Evolutionary conservation across 2,329 filamentous ascomycete species (phyloP).

Genomic region (Calonectria hawksworthii): DNA sequence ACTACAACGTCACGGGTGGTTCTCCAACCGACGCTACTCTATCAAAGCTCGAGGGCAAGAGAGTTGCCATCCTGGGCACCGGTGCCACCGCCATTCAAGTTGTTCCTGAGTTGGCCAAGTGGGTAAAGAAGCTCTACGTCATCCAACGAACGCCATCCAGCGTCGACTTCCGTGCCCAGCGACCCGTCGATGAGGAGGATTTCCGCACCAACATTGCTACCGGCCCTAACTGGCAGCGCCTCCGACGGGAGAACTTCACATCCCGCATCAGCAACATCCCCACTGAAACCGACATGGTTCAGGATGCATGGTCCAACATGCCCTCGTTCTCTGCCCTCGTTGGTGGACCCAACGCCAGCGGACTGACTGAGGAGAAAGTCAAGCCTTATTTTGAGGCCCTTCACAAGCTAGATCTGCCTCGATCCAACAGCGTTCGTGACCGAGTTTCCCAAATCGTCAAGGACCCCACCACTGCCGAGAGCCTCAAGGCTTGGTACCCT

Average conservation of each 20-base stretch:
- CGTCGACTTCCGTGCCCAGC: background rate
- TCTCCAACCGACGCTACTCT: background rate
- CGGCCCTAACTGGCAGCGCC: constrained; percentile 58
- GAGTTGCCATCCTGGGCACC: constrained; percentile 3
- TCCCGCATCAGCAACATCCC: background rate
- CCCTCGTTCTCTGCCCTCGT: background rate
- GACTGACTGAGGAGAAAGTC: constrained; percentile 25
- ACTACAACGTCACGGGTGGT: constrained; percentile 18
- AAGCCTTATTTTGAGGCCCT: constrained; percentile 29
- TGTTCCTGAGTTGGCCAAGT: background rate
- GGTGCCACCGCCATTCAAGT: constrained; percentile 15
- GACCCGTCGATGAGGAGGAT: background rate
- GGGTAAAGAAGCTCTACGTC: constrained; percentile 15
- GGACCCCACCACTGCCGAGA: constrained; percentile 63
- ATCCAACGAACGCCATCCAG: constrained; percentile 5
- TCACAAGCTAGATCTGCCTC: background rate
- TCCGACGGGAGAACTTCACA: background rate
- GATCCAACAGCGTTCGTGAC: background rate
- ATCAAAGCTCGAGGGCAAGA: background rate
- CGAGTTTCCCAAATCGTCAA: constrained; percentile 53
- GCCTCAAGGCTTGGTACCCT: constrained; percentile 72
- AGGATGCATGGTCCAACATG: constrained; percentile 6
- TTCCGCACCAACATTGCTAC: background rate
- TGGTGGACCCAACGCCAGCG: background rate
- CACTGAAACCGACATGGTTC: background rate